Evolutionary conservation across 1,284 basidiomycete species (phyloP), one percentile per base, ranked within the genome.

Genomic region (Leccinum variabile): DNA sequence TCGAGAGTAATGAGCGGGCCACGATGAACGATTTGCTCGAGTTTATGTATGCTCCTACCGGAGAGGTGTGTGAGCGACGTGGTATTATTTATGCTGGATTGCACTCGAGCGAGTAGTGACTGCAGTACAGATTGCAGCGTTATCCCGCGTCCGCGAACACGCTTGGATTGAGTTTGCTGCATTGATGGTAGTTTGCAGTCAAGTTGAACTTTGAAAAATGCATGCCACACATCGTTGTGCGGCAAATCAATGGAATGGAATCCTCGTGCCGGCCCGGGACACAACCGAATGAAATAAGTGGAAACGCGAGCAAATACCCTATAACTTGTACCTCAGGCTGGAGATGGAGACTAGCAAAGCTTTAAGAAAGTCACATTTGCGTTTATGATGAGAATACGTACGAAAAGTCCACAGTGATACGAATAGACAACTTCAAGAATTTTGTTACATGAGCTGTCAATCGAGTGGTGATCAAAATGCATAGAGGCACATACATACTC

Each of bases 401-500:
- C n/a, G 44, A 10, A 46, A 49, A 49, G 46, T 13, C 39, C 39
- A 41, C 18, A 22, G 18, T 41, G 39, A 41, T 41, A 85, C 84
- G 68, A 85, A 74, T 64, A 84, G 75, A 65, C 84, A 86, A 70
- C 16, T 9, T 41, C 84, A 86, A 39, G 81, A 80, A 67, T 86
- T 86, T 82, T 91, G 89, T 88, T 70, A 54, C 35, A 41, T 35
- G 11, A 10, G 3, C 5, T 14, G 59, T 74, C 39, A 16, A 49
- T 49, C 14, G 5, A 11, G 39, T 28, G 28, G 33, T 18, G 33
- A 13, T 13, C 8, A n/a, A 41, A 56, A 25, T 8, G 56, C 56
- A n/a, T 52, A 4, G 13, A 59, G 44, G 35, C 33, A 35, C 33
- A 35, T 10, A 73, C 83, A 54, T 63, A 92, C 86, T 94, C 95